Evolutionary conservation across 140 eudicot genomes (phyloP).

Genomic region (Bidens hawaiensis): DNA sequence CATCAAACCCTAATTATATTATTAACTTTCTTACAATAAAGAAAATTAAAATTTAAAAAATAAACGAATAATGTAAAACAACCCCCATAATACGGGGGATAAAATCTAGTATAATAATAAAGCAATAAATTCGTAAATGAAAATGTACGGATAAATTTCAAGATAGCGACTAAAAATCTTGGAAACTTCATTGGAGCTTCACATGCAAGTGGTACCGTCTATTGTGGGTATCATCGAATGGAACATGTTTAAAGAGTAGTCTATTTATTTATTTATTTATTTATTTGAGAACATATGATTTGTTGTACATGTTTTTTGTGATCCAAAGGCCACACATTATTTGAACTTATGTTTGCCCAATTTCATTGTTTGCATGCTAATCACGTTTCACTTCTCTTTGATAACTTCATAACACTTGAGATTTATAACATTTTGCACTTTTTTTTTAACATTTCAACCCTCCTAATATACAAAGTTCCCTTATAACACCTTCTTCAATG

Average conservation of each 20-base stretch:
- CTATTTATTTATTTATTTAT: slow-evolving; percentile 16
- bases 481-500: too few species aligned
- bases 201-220: slow-evolving; percentile 2
- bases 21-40: too few species aligned
- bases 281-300: not conserved
- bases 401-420: too few species aligned
- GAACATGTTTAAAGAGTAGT: slow-evolving; percentile 17
- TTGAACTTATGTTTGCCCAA: not conserved
- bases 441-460: too few species aligned
- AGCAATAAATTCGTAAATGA: too few species aligned
- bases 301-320: slow-evolving; percentile 4
- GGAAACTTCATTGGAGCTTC: slow-evolving; percentile 20
- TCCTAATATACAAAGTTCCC: too few species aligned
- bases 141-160: slow-evolving; percentile 20
- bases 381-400: not conserved
- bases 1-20: too few species aligned
- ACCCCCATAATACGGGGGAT: too few species aligned
- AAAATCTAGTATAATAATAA: too few species aligned
- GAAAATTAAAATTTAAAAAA: too few species aligned
- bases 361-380: not conserved
- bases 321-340: not conserved
- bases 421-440: not conserved
- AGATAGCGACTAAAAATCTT: slow-evolving; percentile 16
- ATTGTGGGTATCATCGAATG: slow-evolving; percentile 24
- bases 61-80: too few species aligned